These are phyloP conservation scores for Dothideomycetidae sp. DNA, from an alignment of 2,329 filamentous ascomycete genomes.

Conservation along the genomic window DNA sequence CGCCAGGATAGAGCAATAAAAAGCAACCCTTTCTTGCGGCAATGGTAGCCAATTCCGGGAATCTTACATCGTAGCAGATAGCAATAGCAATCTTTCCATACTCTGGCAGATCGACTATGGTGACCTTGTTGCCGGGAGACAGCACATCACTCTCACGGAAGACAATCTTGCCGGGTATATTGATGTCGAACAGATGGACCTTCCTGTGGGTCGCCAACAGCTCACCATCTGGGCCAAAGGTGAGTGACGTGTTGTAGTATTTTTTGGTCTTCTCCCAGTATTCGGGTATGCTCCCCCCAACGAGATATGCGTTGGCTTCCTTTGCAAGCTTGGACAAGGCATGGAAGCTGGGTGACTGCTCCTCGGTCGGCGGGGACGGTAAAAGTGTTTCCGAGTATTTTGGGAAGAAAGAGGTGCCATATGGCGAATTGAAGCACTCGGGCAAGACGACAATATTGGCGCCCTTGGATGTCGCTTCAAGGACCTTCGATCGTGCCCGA, in stretches of 20 bases:
- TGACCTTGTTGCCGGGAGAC: constrained; percentile 69
- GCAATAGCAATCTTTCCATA: constrained; percentile 79
- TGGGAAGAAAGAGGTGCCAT: constrained; percentile 82
- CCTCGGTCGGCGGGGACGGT: constrained; percentile 55
- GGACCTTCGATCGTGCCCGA: constrained; percentile 67
- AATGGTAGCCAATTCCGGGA: constrained; percentile 83
- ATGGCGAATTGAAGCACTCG: constrained; percentile 98
- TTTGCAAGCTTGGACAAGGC: constrained; percentile 66
- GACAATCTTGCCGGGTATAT: constrained; percentile 86
- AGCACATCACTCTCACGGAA: constrained; percentile 88
- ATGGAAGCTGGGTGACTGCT: constrained; percentile 70
- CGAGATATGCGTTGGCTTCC: constrained; percentile 64
- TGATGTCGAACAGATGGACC: constrained; percentile 92
- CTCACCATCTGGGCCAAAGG: constrained; percentile 64
- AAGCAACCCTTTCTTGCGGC: constrained; percentile 80
- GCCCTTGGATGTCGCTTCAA: constrained; percentile 60
- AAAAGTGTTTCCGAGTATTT: constrained; percentile 81
- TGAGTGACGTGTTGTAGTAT: constrained; percentile 83
- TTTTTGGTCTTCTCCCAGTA: constrained; percentile 49
- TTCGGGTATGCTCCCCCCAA: constrained; percentile 90
- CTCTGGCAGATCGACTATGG: constrained; percentile 70
- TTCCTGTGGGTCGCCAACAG: constrained; percentile 84
- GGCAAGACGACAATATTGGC: constrained; percentile 83
- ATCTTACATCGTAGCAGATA: constrained; percentile 96
- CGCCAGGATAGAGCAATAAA: constrained; percentile 81